phyloP scores from a whole-genome alignment of 2,329 filamentous ascomycete species.

The Neofusicoccum parvum region DNA sequence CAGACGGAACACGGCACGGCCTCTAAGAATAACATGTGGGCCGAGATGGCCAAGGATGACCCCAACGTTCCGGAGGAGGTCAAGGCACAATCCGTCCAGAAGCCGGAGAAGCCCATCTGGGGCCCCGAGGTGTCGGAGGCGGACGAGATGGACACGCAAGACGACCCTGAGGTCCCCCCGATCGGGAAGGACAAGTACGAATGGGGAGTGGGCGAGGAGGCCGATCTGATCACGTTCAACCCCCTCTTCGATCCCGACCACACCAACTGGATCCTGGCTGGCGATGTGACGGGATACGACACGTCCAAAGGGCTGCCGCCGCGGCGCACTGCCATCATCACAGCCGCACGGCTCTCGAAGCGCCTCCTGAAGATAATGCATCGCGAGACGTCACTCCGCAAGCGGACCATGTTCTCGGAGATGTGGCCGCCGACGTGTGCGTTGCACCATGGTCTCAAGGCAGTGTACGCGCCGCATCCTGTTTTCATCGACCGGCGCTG shows the following conservation, averaged over 20 bases:
- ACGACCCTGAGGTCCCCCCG: slow-evolving; percentile 57
- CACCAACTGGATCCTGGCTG: slow-evolving; percentile 72
- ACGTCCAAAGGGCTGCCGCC: slow-evolving; percentile 58
- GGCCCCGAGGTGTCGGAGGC: slow-evolving; percentile 47
- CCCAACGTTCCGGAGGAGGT: slow-evolving; percentile 44
- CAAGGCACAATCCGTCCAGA: slow-evolving; percentile 32
- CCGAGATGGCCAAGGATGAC: slow-evolving; percentile 39
- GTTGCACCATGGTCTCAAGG: slow-evolving; percentile 76
- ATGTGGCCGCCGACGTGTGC: slow-evolving; percentile 76
- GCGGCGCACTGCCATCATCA: slow-evolving; percentile 71
- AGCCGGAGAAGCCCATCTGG: slow-evolving; percentile 52
- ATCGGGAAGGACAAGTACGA: slow-evolving; percentile 58
- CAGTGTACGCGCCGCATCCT: slow-evolving; percentile 65
- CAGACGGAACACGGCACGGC: slow-evolving; percentile 60
- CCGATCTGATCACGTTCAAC: slow-evolving; percentile 76
- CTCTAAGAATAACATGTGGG: slow-evolving; percentile 48
- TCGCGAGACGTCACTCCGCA: slow-evolving; percentile 68
- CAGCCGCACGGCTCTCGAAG: slow-evolving; percentile 67
- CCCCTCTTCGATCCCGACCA: slow-evolving; percentile 72
- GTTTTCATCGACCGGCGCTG: slow-evolving; percentile 60
- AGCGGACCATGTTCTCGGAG: slow-evolving; percentile 75
- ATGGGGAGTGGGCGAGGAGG: slow-evolving; percentile 71
- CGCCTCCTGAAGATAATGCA: slow-evolving; percentile 73
- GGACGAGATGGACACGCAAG: slow-evolving; percentile 54
- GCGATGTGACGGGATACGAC: slow-evolving; percentile 72